Evolutionary conservation across 495 filamentous ascomycete genomes (phyloP), one percentile per base, ranked within the genome.

Genomic region (Tuber borchii): DNA sequence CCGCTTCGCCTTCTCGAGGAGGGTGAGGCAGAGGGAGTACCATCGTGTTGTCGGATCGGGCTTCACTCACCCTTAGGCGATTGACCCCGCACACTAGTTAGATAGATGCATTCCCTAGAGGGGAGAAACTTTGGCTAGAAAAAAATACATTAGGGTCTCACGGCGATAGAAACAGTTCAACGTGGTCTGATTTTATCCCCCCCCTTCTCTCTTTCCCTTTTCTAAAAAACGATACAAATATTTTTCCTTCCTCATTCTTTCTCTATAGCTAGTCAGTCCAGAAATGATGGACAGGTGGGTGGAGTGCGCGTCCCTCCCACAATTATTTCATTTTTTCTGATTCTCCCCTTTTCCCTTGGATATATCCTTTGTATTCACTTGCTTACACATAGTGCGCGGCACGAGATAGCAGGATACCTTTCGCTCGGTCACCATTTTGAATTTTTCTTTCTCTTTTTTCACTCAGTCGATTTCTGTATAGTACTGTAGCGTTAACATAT

Each of bases 21-120:
- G 56, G 56, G 56, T 5, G 56, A 61, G 56, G 56, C 56, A 61
- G 56, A 16, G n/a, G n/a, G 56, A 61, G 56, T 61, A 61, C 56
- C 56, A 31, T 61, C 26, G 56, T 31, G n/a, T 61, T 16, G 12
- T 61, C 3, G n/a, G n/a, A 61, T 61, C 26, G 26, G 26, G n/a
- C n/a, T 31, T 31, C n/a, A 31, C 56, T 16, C 4, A 14, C 12
- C 1, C 51, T 12, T 31, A 61, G 56, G 12, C 1, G 56, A 12
- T 61, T 14, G 12, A 2, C 56, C 12, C 4, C 12, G 56, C 10
- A 31, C n/a, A 26, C 56, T 6, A 5, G n/a, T 61, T 16, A 16
- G 26, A 61, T 61, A n/a, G 56, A 61, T 12, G 12, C 12, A 26
- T 26, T 14, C 9, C n/a, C 12, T 14, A 61, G 4, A 61, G 0